Conservation (phyloP, 352 stramenopile species). For the Pythium phragmitis region DNA sequence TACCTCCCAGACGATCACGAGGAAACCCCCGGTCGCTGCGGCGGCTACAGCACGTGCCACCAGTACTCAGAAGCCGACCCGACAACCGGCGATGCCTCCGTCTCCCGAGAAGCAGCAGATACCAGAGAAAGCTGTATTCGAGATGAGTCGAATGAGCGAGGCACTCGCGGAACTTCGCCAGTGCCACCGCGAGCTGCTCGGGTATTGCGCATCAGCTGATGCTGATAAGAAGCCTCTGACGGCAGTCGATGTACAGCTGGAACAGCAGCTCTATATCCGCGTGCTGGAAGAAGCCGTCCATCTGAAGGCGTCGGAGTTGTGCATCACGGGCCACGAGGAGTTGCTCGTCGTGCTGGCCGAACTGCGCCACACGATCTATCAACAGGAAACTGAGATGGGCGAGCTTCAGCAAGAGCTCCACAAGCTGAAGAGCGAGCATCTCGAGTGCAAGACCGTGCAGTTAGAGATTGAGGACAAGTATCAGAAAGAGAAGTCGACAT, state of each 20-base stretch:
- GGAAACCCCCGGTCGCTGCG: conserved; percentile 1
- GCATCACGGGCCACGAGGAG: conserved; percentile 72
- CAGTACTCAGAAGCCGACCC: background rate
- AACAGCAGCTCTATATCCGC: conserved; percentile 69
- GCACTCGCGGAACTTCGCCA: conserved; percentile 37
- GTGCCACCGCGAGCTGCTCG: conserved; percentile 34
- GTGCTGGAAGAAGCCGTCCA: conserved; percentile 78
- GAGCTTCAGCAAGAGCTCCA: conserved; percentile 20
- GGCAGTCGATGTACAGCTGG: conserved; percentile 17
- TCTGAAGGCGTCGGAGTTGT: conserved; percentile 65
- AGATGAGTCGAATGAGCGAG: conserved; percentile 43
- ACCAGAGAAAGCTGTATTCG: conserved; percentile 27
- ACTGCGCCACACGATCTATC: conserved; percentile 73
- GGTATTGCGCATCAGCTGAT: background rate
- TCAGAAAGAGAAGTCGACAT: conserved; percentile 5
- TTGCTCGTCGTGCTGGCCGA: conserved; percentile 71
- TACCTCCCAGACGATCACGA: conserved; percentile 3
- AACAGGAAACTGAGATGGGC: conserved; percentile 60
- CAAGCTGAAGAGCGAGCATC: conserved; percentile 7
- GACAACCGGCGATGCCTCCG: background rate
- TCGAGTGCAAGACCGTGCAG: conserved; percentile 16
- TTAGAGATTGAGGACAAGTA: conserved; percentile 13
- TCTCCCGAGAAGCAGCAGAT: background rate
- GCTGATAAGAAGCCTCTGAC: background rate
- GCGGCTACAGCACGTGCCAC: background rate